Percentiles rank a stretch among this genome's conserved stretches.
Conservation (phyloP, 805 yeast species). For the Metschnikowia gruessii region DNA sequence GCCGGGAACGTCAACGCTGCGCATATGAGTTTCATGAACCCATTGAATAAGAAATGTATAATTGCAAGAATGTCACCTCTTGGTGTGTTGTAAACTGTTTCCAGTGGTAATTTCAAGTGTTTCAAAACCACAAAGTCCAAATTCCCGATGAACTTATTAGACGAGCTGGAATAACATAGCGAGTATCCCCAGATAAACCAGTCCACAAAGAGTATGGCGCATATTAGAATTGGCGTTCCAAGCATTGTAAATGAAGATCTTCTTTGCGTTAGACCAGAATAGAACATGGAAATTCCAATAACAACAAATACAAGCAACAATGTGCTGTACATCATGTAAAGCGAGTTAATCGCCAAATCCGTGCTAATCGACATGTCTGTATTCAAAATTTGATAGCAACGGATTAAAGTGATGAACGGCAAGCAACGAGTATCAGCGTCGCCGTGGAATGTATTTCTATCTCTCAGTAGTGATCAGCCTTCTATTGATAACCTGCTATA, state of each 20-base stretch:
- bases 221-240: constrained; percentile 32
- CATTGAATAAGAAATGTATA: constrained; percentile 40
- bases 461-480: not conserved
- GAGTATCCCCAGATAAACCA: constrained; percentile 48
- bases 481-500: not conserved
- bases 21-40: constrained; percentile 37
- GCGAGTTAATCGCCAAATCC: constrained; percentile 22
- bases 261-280: constrained; percentile 43
- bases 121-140: constrained; percentile 28
- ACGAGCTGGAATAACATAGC: constrained; percentile 35
- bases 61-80: constrained; percentile 38
- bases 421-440: too few relatives aligned
- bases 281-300: constrained; percentile 38
- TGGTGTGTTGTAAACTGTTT: constrained; percentile 28
- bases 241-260: constrained; percentile 41
- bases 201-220: constrained; percentile 35
- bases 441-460: not conserved
- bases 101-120: constrained; percentile 11
- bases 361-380: constrained; percentile 4
- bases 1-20: constrained; percentile 44
- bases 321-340: constrained; percentile 38
- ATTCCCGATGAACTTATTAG: constrained; percentile 35
- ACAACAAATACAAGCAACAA: constrained; percentile 31
- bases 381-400: not conserved
- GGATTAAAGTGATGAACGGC: too few relatives aligned